Evolutionary conservation across 148 eudicot genomes (phyloP).

Genomic region (Persicaria tinctoria): DNA sequence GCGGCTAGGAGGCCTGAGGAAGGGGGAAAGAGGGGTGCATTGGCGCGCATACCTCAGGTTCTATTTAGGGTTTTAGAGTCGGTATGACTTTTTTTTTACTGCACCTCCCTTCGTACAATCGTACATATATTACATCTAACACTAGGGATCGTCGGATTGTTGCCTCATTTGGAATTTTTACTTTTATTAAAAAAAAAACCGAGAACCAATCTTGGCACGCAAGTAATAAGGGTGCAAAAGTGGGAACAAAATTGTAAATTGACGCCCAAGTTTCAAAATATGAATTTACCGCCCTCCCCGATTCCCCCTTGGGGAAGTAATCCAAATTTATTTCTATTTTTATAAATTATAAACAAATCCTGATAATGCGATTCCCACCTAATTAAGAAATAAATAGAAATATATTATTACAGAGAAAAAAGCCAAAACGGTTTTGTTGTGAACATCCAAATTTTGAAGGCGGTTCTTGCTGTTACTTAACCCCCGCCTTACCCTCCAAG

Average conservation of each 20-base stretch:
- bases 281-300: background rate
- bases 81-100: no score
- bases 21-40: no score
- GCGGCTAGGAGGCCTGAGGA: no score
- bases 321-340: background rate
- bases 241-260: background rate
- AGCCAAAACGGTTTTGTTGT: conserved; percentile 2
- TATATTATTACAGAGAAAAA: background rate
- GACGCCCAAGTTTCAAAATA: background rate
- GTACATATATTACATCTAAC: no score
- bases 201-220: background rate
- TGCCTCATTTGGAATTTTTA: no score
- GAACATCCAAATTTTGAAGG: background rate
- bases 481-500: background rate
- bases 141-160: no score
- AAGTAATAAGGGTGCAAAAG: background rate
- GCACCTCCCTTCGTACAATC: no score
- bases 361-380: no score
- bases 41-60: no score
- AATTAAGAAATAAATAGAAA: background rate
- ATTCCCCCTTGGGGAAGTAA: background rate
- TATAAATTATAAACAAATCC: no score
- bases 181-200: no score
- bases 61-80: no score
- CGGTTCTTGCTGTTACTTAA: background rate